These are phyloP conservation scores for Coemansia sp. DNA, from an alignment of 371 early-diverging fungal genomes.

Conservation along the genomic window DNA sequence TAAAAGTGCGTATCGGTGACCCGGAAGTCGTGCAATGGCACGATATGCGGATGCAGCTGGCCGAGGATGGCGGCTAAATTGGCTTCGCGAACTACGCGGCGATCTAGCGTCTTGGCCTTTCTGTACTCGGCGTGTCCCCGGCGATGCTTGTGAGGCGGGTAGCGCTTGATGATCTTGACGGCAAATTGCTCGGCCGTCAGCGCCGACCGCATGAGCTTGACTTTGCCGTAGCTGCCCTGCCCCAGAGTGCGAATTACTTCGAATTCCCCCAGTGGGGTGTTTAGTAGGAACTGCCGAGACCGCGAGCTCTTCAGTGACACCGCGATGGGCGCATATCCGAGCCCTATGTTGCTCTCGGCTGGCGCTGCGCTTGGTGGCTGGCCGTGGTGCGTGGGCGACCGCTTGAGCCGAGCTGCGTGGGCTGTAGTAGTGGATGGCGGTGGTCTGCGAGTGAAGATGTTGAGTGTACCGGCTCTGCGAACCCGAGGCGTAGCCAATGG, in stretches of 20 bases:
- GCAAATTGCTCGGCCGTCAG: slow-evolving; percentile 66
- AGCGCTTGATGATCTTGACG: slow-evolving; percentile 79
- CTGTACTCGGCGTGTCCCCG: slow-evolving; percentile 34
- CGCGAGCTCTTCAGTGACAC: slow-evolving; percentile 45
- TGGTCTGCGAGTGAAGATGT: too few species aligned
- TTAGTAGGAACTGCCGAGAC: slow-evolving; percentile 47
- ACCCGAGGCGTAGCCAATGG: too few species aligned
- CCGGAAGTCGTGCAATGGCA: slow-evolving; percentile 62
- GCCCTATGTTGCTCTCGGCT: not conserved
- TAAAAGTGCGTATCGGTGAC: slow-evolving; percentile 68
- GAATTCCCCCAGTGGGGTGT: slow-evolving; percentile 54
- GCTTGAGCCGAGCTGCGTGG: slow-evolving; percentile 7
- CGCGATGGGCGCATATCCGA: slow-evolving; percentile 34
- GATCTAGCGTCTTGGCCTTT: slow-evolving; percentile 51
- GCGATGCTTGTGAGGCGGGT: too few species aligned
- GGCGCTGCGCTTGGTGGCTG: not conserved
- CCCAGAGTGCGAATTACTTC: slow-evolving; percentile 60
- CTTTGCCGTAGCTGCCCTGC: slow-evolving; percentile 77
- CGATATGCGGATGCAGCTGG: slow-evolving; percentile 55
- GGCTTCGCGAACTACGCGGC: slow-evolving; percentile 54
- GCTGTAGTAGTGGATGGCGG: too few species aligned
- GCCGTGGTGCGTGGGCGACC: too few species aligned
- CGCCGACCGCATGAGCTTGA: slow-evolving; percentile 64
- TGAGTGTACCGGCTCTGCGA: too few species aligned
- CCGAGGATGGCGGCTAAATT: slow-evolving; percentile 71